phyloP scores from a whole-genome alignment of 2,329 filamentous ascomycete species.

The Ambrosiella cleistominuta region DNA sequence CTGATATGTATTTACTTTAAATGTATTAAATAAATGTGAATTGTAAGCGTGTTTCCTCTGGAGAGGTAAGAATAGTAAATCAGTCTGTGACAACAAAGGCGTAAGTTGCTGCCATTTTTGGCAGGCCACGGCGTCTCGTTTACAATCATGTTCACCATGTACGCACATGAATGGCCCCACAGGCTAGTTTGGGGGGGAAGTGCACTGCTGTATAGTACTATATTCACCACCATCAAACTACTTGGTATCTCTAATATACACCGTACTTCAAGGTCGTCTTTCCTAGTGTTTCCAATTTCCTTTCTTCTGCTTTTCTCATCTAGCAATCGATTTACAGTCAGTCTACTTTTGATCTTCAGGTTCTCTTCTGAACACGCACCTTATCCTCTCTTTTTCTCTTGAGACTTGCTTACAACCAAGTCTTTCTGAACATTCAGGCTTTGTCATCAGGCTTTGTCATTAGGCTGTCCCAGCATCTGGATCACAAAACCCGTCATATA shows the following conservation, averaged over 20 bases:
- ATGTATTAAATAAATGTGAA: background rate
- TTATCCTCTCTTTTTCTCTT: background rate
- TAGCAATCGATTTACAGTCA: constrained; percentile 3
- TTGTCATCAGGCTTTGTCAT: background rate
- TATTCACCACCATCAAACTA: background rate
- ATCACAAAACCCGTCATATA: background rate
- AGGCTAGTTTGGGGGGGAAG: background rate
- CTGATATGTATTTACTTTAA: too few species aligned
- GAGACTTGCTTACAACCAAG: constrained; percentile 6
- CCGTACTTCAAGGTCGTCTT: background rate
- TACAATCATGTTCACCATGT: background rate
- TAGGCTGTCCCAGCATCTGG: background rate
- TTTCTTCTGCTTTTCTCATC: background rate
- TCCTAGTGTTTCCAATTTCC: background rate
- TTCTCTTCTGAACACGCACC: background rate
- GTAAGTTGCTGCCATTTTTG: background rate
- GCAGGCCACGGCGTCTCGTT: background rate
- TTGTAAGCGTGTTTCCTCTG: background rate
- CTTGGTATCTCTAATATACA: background rate
- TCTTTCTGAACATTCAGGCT: constrained; percentile 2
- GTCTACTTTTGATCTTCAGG: constrained; percentile 1
- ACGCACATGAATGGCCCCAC: background rate
- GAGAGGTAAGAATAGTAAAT: background rate
- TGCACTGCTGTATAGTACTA: background rate
- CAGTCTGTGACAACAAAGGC: background rate